Evolutionary conservation across 768 basidiomycete species (phyloP).

Genomic region (Rhizopogon rudus): DNA sequence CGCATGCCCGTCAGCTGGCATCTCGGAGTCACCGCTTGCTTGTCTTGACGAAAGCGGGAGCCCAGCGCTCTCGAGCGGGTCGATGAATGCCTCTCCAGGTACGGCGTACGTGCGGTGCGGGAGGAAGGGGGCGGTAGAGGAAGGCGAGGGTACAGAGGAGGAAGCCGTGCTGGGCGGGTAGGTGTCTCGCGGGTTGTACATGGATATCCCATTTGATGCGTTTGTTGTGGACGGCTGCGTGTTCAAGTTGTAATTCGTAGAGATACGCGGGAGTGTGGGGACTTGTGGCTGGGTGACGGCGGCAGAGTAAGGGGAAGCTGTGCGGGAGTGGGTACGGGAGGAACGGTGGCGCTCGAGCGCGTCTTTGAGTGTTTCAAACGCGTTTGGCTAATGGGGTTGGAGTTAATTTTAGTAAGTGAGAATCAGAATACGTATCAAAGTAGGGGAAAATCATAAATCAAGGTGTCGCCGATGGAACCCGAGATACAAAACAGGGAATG

Average conservation of each 20-base stretch:
- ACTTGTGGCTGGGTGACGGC: constrained; percentile 9
- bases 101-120: constrained; percentile 30
- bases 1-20: constrained; percentile 7
- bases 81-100: constrained; percentile 54
- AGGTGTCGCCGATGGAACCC: not conserved
- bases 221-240: not conserved
- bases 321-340: constrained; percentile 8
- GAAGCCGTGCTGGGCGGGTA: constrained; percentile 4
- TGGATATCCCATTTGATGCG: not conserved
- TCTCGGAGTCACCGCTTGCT: constrained; percentile 3
- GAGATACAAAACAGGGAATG: not conserved
- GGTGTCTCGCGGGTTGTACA: constrained; percentile 1
- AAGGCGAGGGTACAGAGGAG: constrained; percentile 5
- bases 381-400: constrained; percentile 32
- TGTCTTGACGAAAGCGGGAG: constrained; percentile 35
- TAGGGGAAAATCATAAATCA: constrained; percentile 1
- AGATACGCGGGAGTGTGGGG: too few relatives aligned
- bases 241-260: too few relatives aligned
- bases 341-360: constrained; percentile 50
- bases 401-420: not conserved
- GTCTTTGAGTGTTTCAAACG: constrained; percentile 43
- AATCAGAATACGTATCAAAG: not conserved
- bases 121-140: constrained; percentile 14
- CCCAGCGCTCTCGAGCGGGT: constrained; percentile 59
- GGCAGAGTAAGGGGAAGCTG: constrained; percentile 4